Base-by-base conservation (phyloP, 208 protist genomes). In the Leishmania amazonensis region DNA sequence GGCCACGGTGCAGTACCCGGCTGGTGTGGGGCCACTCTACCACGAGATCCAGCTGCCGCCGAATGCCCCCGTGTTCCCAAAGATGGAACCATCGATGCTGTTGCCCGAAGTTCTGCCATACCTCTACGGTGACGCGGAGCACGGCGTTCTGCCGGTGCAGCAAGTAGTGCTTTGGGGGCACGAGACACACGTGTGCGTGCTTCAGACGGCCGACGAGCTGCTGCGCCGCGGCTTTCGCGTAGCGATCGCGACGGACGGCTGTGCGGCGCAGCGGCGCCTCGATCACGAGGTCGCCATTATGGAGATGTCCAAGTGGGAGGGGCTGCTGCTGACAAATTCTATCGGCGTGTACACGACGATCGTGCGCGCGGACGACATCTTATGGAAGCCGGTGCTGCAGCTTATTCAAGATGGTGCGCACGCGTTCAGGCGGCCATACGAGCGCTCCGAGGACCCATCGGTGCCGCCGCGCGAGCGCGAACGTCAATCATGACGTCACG, bases 131-230 rank as follows among this genome's bases (percentile, higher is more conserved):
- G 80, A 90, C 75, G 67, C 78, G 3, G 70, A 64, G 54, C 72
- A 78, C 0, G 85, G 87, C 57, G 71, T 92, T 9, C 72, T 87
- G 65, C 84, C 88, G 49, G 91, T 95, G 85, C 83, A 93, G 79
- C 91, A 96, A 78, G 90, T 85, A 0, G 88, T 96, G 54, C 80
- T 96, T 19, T 95, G 89, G 88, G 93, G 93, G 67, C 86, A 89
- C 31, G 93, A 96, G 75, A 91, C 93, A 21, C 90, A 94, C 31
- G 90, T 95, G 35, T 96, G 93, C 80, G 72, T 96, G 24, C 57
- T 94, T 58, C 89, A 96, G 73, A 96, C 93, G 1, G 86, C 89
- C 2, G 87, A 91, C 53, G 93, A 85, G 47, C 82, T 96, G 11
- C 68, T 95, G 71, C 79, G 86, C 2, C 74, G 79, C 11, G 87